Conservation (phyloP, 768 basidiomycete species). For the Hygrophorus pudorinus region DNA sequence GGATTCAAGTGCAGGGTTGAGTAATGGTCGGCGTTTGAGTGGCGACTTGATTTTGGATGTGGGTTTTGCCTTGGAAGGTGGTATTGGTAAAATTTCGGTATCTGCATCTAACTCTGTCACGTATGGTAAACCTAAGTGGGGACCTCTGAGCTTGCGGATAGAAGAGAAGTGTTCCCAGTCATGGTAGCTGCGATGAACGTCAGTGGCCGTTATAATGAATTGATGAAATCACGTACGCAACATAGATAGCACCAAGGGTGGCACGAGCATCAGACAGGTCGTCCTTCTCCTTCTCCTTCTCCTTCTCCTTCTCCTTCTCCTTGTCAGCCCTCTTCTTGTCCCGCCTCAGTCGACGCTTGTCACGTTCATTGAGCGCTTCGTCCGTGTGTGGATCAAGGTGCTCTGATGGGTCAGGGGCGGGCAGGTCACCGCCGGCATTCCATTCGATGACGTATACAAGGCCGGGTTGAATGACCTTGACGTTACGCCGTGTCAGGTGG, state of each 20-base stretch:
- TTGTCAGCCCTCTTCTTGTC: conserved; percentile 21
- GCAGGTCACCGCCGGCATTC: conserved; percentile 44
- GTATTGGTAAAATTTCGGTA: conserved; percentile 19
- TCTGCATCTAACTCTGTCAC: conserved; percentile 41
- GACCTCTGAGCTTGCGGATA: conserved; percentile 80
- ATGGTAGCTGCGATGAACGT: conserved; percentile 49
- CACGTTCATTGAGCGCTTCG: conserved; percentile 27
- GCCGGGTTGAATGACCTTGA: conserved; percentile 90
- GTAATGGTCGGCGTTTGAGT: conserved; percentile 1
- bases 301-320: conserved; percentile 13
- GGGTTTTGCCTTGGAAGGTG: conserved; percentile 17
- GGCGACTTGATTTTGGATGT: conserved; percentile 24
- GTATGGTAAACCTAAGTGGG: conserved; percentile 64
- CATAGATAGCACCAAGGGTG: conserved; percentile 48
- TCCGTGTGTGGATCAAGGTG: conserved; percentile 8
- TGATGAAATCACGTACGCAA: conserved; percentile 53
- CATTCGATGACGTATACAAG: conserved; percentile 87
- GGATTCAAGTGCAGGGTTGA: neutral
- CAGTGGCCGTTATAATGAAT: neutral
- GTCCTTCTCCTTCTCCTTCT: conserved; percentile 16
- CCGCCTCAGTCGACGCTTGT: conserved; percentile 32
- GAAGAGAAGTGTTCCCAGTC: conserved; percentile 95
- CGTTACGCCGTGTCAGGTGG: conserved; percentile 63
- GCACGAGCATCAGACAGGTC: conserved; percentile 13
- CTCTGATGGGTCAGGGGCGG: conserved; percentile 10